Base-by-base conservation (phyloP, 2,329 filamentous ascomycete genomes). In the Anisogramma anomala region DNA sequence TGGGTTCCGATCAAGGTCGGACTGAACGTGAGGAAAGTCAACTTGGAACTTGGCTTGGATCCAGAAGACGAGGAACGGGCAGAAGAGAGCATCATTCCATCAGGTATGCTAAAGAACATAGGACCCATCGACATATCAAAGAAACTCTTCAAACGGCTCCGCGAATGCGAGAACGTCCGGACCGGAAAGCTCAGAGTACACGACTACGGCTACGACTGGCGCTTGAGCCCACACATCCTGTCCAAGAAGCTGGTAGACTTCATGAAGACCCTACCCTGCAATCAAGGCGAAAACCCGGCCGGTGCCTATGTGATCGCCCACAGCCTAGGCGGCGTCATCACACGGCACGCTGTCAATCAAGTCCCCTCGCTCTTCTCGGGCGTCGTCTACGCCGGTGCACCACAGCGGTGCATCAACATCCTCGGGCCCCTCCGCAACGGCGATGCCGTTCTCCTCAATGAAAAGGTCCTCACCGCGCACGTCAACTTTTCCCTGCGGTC, bases 1-100 rank as follows among this genome's bases (percentile, higher is more conserved):
- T 96, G 89, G 89, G 84, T 93, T 2, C 88, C 88, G 0, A 80
- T 95, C 54, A 95, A 95, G 60, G 81, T 94, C 20, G 88, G 89
- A 1, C 65, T 96, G 37, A 94, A 94, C 52, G 74, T 95, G 47
- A 80, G 88, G 41, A 94, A 91, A 56, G 88, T 89, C 2, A 85
- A 96, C 56, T 68, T 96, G 3, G 86, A 94, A 57, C 81, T 96
- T 8, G 88, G 87, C 0, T 63, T 95, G 4, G 72, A 83, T 11
- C 76, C 76, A 2, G 82, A 87, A 52, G 88, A 93, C 42, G 89
- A 95, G 54, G 82, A 86, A 52, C 72, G 65, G 4, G 91, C 91
- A 77, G 77, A 83, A 49, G 73, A 93, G 44, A 78, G 69, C n/a
- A 86, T 96, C 45, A 82, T 87, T 38, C 72, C 88, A 0, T 86